phyloP scores from a whole-genome alignment of 306 rosid genomes.

The Prosopis cineraria region DNA sequence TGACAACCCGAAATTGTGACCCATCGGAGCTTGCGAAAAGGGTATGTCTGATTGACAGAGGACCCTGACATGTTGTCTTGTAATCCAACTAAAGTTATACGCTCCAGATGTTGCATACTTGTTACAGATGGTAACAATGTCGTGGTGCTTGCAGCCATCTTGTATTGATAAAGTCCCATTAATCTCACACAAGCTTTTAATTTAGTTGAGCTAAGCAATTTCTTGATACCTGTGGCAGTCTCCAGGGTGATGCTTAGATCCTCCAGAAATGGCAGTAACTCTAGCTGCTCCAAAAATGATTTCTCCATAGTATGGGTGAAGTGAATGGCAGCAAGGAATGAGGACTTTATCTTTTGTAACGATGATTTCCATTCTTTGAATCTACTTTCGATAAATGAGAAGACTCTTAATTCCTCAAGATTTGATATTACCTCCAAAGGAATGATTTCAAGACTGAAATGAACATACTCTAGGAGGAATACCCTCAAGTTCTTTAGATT shows the following conservation, averaged over 20 bases:
- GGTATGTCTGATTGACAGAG: not conserved
- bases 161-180: not conserved
- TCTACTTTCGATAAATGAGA: not conserved
- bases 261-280: not conserved
- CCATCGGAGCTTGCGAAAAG: not conserved
- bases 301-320: not conserved
- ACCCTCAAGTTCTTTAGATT: not conserved
- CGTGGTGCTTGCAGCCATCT: not conserved
- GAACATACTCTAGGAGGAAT: not conserved
- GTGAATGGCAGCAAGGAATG: not conserved
- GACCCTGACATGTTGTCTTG: not conserved
- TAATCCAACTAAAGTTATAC: not conserved
- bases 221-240: conserved; percentile 1
- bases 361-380: not conserved
- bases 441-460: not conserved
- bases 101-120: not conserved
- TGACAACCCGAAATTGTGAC: not conserved
- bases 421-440: conserved; percentile 1
- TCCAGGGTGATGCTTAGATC: conserved; percentile 9
- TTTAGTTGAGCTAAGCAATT: not conserved
- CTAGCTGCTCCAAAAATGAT: not conserved
- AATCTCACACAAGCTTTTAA: not conserved
- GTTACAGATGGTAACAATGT: not conserved
- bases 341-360: not conserved
- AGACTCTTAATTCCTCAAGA: not conserved